These are phyloP conservation scores for Erythrobasidium hasegawianum DNA, from an alignment of 1,284 basidiomycete genomes.

Conservation along the genomic window DNA sequence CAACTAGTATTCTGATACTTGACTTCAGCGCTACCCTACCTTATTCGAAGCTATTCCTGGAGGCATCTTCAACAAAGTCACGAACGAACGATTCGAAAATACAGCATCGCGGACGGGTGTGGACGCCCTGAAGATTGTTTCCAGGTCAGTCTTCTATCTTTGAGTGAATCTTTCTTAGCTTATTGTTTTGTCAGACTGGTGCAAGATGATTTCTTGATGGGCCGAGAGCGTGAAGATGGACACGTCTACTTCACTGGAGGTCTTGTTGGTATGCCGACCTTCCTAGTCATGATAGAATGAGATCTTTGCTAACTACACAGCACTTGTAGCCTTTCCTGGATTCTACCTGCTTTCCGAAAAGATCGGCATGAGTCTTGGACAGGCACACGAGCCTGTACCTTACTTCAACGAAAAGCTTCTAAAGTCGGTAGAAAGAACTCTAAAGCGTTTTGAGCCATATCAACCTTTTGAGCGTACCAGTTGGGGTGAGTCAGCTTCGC, in stretches of 20 bases:
- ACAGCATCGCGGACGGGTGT: conserved; percentile 41
- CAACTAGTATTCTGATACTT: too few relatives aligned
- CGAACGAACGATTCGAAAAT: conserved; percentile 43
- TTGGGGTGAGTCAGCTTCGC: conserved; percentile 42
- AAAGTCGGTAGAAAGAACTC: conserved; percentile 52
- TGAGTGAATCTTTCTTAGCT: not conserved
- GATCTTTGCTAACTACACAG: not conserved
- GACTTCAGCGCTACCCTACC: conserved; percentile 50
- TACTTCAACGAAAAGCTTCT: conserved; percentile 54
- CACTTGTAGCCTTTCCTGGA: conserved; percentile 41
- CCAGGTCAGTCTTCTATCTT: conserved; percentile 43
- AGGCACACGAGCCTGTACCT: conserved; percentile 50
- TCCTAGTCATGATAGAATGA: not conserved
- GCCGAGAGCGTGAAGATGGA: conserved; percentile 50
- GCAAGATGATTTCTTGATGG: conserved; percentile 54
- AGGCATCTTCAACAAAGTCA: conserved; percentile 51
- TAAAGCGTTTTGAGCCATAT: conserved; percentile 51
- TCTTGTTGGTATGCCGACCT: conserved; percentile 44
- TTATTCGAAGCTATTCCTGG: conserved; percentile 47
- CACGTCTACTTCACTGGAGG: conserved; percentile 52
- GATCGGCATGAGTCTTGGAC: conserved; percentile 49
- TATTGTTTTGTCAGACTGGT: conserved; percentile 45
- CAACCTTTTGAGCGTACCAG: conserved; percentile 53
- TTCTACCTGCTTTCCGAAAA: conserved; percentile 51
- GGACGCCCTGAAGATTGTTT: conserved; percentile 48